These are phyloP conservation scores for Pezicula neosporulosa DNA, from an alignment of 2,329 filamentous ascomycete species.

Conservation along the genomic window DNA sequence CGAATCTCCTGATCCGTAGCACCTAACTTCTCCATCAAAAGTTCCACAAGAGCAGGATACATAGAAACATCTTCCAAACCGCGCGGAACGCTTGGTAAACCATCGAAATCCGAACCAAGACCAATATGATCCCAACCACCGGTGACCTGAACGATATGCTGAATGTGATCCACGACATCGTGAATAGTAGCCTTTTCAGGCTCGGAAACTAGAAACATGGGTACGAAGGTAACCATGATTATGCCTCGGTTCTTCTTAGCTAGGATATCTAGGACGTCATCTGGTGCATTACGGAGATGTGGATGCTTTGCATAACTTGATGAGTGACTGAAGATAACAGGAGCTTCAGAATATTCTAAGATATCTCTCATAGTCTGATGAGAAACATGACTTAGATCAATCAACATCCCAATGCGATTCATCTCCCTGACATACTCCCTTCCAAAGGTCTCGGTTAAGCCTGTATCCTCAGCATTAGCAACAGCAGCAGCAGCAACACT, in stretches of 20 bases:
- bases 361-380: constrained; percentile 61
- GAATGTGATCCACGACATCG: constrained; percentile 60
- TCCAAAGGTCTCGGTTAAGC: constrained; percentile 49
- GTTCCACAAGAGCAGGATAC: constrained; percentile 55
- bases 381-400: constrained; percentile 62
- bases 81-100: constrained; percentile 42
- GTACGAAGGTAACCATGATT: constrained; percentile 44
- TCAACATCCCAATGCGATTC: constrained; percentile 66
- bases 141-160: constrained; percentile 56
- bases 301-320: constrained; percentile 55
- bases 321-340: constrained; percentile 64
- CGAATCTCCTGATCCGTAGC: constrained; percentile 52
- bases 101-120: constrained; percentile 64
- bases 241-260: constrained; percentile 51
- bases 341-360: constrained; percentile 46
- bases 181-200: constrained; percentile 42
- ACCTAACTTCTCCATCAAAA: constrained; percentile 47
- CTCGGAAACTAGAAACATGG: background rate
- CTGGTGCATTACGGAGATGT: constrained; percentile 65
- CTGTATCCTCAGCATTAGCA: no score
- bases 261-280: constrained; percentile 48
- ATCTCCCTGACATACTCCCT: constrained; percentile 57
- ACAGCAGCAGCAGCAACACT: constrained; percentile 7
- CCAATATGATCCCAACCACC: constrained; percentile 61
- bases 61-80: constrained; percentile 58